phyloP scores from a whole-genome alignment of 2,329 filamentous ascomycete genomes.

The Colletotrichum scovillei region DNA sequence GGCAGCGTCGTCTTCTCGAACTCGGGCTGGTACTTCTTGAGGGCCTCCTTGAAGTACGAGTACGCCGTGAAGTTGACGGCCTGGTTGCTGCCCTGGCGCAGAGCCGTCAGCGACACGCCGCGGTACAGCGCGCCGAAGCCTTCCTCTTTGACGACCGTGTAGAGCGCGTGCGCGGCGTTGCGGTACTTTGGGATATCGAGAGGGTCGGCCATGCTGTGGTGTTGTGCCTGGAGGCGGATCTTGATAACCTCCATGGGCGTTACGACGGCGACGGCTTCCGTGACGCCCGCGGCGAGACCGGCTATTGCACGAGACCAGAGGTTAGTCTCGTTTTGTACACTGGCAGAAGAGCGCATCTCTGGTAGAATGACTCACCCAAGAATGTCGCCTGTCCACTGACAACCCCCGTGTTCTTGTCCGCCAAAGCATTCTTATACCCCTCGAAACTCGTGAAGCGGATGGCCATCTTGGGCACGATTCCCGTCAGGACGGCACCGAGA shows the following conservation, averaged over 20 bases:
- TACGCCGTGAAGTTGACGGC: conserved; percentile 99
- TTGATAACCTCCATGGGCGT: conserved; percentile 99
- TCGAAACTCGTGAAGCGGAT: conserved; percentile 99
- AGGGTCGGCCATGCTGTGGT: conserved; percentile 97
- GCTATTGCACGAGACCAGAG: conserved; percentile 54
- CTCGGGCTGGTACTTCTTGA: conserved; percentile 79
- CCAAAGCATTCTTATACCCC: conserved; percentile 87
- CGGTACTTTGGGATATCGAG: conserved; percentile 97
- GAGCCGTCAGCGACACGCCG: conserved; percentile 90
- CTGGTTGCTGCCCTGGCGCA: conserved; percentile 96
- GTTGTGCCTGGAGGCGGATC: conserved; percentile 96
- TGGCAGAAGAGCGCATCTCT: neutral
- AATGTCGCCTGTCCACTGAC: conserved; percentile 79
- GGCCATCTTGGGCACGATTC: conserved; percentile 99
- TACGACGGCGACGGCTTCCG: conserved; percentile 95
- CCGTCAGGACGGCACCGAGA: conserved; percentile 94
- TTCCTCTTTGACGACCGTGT: conserved; percentile 93
- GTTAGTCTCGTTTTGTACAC: neutral
- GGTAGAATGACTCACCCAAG: conserved; percentile 42
- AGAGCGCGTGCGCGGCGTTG: conserved; percentile 85
- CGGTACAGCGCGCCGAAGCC: conserved; percentile 89
- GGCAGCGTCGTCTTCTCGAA: conserved; percentile 76
- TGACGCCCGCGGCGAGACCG: conserved; percentile 91
- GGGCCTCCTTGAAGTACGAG: conserved; percentile 85
- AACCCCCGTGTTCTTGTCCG: conserved; percentile 73